Conservation (phyloP, 2,329 filamentous ascomycete genomes). For the Rosellinia necatrix region DNA sequence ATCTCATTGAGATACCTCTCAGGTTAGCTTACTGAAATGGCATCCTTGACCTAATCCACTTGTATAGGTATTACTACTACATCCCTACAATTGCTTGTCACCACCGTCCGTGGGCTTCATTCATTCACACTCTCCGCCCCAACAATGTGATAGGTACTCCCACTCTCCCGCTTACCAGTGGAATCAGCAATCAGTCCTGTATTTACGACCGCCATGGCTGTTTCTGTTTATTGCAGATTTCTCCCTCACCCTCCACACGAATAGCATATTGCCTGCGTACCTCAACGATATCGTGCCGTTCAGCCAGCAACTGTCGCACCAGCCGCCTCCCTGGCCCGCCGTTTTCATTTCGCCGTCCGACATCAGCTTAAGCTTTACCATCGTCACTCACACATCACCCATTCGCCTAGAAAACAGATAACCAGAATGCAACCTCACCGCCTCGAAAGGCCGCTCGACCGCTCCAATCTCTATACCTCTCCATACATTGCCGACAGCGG, state of each 20-base stretch:
- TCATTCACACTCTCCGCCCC: too few relatives aligned
- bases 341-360: neutral
- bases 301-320: neutral
- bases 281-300: neutral
- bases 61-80: too few relatives aligned
- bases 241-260: slow-evolving; percentile 15
- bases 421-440: slow-evolving; percentile 47
- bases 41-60: too few relatives aligned
- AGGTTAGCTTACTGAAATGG: too few relatives aligned
- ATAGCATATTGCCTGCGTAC: slow-evolving; percentile 9
- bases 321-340: neutral
- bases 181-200: slow-evolving; percentile 2
- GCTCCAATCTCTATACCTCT: slow-evolving; percentile 33
- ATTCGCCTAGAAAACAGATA: slow-evolving; percentile 3
- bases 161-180: neutral
- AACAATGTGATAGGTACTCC: slow-evolving; percentile 19
- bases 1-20: too few relatives aligned
- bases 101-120: too few relatives aligned
- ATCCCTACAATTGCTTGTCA: too few relatives aligned
- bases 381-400: slow-evolving; percentile 8
- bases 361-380: neutral
- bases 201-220: slow-evolving; percentile 31
- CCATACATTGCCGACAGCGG: slow-evolving; percentile 29
- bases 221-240: slow-evolving; percentile 21
- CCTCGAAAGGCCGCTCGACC: slow-evolving; percentile 38